phyloP scores from a whole-genome alignment of 148 eudicot genomes.

The Chenopodium album region DNA sequence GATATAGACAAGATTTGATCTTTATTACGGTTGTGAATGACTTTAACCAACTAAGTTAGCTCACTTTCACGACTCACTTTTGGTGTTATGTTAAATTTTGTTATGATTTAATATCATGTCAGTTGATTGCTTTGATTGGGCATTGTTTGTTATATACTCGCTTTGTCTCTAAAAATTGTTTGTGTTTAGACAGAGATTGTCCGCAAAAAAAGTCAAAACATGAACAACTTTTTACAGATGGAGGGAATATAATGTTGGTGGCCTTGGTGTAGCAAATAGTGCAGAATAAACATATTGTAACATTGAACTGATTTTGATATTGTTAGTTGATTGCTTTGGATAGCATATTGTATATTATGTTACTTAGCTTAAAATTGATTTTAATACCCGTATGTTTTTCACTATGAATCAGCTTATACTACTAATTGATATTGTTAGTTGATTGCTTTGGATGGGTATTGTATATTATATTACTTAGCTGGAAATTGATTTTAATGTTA shows the following conservation, averaged over 20 bases:
- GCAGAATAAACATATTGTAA: not conserved
- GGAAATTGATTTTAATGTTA: not conserved
- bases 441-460: not conserved
- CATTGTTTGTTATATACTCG: not conserved
- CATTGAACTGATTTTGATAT: not conserved
- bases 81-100: not conserved
- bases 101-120: not conserved
- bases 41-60: too few species aligned
- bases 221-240: too few species aligned
- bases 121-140: not conserved
- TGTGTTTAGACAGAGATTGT: too few species aligned
- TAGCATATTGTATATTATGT: not conserved
- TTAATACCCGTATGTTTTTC: too few species aligned
- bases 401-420: not conserved
- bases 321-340: not conserved
- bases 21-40: too few species aligned
- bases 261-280: not conserved
- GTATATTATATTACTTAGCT: not conserved
- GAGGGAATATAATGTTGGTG: too few species aligned
- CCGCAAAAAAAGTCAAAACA: too few species aligned
- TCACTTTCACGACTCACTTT: not conserved
- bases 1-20: too few species aligned
- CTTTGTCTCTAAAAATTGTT: too few species aligned
- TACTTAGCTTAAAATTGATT: not conserved
- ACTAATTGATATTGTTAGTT: not conserved